Evolutionary conservation across 208 protist species (phyloP).

Genomic region (Tetramitus jugosus): DNA sequence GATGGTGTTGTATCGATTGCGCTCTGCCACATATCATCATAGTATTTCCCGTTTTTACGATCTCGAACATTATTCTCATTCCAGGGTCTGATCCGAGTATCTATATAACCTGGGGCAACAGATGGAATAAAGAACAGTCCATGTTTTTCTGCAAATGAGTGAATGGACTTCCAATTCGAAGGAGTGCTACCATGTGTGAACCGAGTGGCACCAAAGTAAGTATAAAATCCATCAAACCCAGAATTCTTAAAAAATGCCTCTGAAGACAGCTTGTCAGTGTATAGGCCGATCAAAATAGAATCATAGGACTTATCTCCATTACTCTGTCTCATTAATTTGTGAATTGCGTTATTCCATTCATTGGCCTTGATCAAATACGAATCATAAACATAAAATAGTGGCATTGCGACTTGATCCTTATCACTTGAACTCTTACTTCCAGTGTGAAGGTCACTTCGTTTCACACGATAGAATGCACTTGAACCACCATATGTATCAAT

Average conservation of each 20-base stretch:
- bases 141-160: conserved; percentile 16
- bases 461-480: neutral
- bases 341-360: conserved; percentile 37
- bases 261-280: conserved; percentile 8
- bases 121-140: conserved; percentile 36
- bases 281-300: conserved; percentile 35
- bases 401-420: no score
- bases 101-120: conserved; percentile 54
- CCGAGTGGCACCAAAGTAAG: conserved; percentile 50
- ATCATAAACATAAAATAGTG: conserved; percentile 48
- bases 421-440: no score
- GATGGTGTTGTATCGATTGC: conserved; percentile 25
- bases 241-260: conserved; percentile 10
- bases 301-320: conserved; percentile 26
- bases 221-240: conserved; percentile 56
- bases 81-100: conserved; percentile 47
- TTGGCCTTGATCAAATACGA: conserved; percentile 37
- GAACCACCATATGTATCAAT: conserved; percentile 26
- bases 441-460: neutral
- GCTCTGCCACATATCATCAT: conserved; percentile 33
- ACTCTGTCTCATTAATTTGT: neutral
- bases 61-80: conserved; percentile 28
- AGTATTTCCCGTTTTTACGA: conserved; percentile 37
- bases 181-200: conserved; percentile 42
- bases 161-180: conserved; percentile 39